phyloP scores from a whole-genome alignment of 129 eudicot species.

The Chrysanthemum seticuspe region DNA sequence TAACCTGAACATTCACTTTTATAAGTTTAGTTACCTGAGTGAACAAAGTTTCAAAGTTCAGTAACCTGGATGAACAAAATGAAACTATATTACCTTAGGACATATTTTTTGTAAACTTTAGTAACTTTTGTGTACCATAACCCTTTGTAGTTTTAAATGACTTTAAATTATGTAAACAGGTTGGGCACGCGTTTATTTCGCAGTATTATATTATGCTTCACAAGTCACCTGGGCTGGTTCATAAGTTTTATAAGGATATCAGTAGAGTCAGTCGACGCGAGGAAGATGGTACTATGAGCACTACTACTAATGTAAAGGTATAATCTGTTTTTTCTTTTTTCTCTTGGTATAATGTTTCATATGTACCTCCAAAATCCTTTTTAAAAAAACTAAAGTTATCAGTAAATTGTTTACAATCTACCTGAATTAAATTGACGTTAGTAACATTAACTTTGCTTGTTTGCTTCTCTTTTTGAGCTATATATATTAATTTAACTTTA shows the following conservation, averaged over 20 bases:
- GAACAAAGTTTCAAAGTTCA: no score
- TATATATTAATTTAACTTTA: not conserved
- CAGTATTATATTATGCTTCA: conserved; percentile 81
- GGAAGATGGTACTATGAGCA: conserved; percentile 61
- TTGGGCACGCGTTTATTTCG: conserved; percentile 75
- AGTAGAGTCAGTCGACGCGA: conserved; percentile 88
- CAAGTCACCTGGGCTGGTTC: conserved; percentile 73
- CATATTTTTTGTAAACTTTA: no score
- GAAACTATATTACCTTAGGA: no score
- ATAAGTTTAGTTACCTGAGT: no score
- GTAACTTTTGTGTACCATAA: no score
- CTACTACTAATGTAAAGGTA: conserved; percentile 80
- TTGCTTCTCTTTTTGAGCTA: not conserved
- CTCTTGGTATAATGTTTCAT: not conserved
- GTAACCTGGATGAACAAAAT: no score
- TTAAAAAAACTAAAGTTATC: not conserved
- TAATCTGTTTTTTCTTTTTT: not conserved
- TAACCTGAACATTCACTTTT: no score
- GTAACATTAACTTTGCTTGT: not conserved
- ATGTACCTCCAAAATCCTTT: no score
- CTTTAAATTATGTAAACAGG: conserved; percentile 32
- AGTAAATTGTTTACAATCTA: not conserved
- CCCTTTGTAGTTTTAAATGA: conserved; percentile 5
- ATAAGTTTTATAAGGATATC: conserved; percentile 71
- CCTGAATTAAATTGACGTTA: not conserved